Conservation (phyloP, 768 basidiomycete species). For the Hygrophorus pudorinus region DNA sequence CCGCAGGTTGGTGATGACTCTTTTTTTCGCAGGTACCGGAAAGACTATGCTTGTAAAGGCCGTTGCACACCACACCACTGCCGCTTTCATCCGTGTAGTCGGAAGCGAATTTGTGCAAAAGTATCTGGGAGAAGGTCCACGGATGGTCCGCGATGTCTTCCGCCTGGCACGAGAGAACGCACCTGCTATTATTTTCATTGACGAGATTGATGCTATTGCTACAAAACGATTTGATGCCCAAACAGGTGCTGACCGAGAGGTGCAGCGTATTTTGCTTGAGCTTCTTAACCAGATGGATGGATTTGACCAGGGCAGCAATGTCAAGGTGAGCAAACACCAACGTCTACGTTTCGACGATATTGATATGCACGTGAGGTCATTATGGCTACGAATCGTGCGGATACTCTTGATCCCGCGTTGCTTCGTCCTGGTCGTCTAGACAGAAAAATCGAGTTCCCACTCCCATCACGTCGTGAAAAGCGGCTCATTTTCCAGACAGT, state of each 20-base stretch:
- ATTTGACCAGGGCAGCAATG: constrained; percentile 97
- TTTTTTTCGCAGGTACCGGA: constrained; percentile 83
- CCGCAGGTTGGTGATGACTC: neutral
- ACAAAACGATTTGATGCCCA: constrained; percentile 99
- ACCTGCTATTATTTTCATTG: constrained; percentile 98
- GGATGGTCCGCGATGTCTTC: constrained; percentile 99
- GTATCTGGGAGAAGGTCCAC: constrained; percentile 97
- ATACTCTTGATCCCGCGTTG: constrained; percentile 94
- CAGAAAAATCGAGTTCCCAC: constrained; percentile 97
- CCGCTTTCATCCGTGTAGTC: constrained; percentile 95
- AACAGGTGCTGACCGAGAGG: constrained; percentile 97
- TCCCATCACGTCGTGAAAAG: constrained; percentile 89
- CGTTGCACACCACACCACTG: constrained; percentile 97
- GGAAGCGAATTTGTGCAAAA: constrained; percentile 99
- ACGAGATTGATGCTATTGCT: constrained; percentile 97
- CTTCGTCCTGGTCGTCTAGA: constrained; percentile 96
- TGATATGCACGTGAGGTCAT: constrained; percentile 58
- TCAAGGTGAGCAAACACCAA: constrained; percentile 58
- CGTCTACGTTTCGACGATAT: neutral
- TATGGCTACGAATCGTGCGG: constrained; percentile 98
- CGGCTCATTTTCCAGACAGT: constrained; percentile 97
- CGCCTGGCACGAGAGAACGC: constrained; percentile 94
- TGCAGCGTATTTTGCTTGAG: constrained; percentile 95
- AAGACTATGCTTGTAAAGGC: constrained; percentile 99
- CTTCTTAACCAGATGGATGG: constrained; percentile 99